A percentile compares a stretch with the other conserved stretches of the same genome.
phyloP scores from a whole-genome alignment of 441 rosid species.

The Hura crepitans region DNA sequence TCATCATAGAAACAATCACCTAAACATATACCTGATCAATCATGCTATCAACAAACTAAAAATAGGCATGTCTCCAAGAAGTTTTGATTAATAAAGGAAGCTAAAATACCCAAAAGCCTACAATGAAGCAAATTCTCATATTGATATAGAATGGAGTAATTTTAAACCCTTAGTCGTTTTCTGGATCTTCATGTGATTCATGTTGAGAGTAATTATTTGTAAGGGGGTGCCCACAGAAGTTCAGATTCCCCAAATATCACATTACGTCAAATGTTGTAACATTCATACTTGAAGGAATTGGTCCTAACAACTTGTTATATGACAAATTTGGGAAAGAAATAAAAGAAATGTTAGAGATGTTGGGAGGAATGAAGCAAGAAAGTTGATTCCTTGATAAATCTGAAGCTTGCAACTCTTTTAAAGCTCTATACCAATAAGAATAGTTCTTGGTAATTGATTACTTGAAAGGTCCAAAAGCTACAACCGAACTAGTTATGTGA shows the following conservation, averaged over 20 bases:
- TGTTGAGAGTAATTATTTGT: neutral
- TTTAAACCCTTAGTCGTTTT: too few relatives aligned
- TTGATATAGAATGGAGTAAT: too few relatives aligned
- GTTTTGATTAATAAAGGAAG: neutral
- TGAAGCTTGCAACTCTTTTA: neutral
- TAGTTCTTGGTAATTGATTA: neutral
- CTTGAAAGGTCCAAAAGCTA: neutral
- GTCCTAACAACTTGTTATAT: too few relatives aligned
- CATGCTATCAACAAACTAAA: neutral
- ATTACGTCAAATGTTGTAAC: constrained; percentile 15
- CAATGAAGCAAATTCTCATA: too few relatives aligned
- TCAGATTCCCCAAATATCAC: constrained; percentile 14
- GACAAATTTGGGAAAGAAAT: neutral
- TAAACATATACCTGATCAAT: neutral
- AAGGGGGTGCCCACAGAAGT: constrained; percentile 31
- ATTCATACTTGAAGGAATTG: neutral
- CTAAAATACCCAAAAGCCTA: constrained; percentile 21
- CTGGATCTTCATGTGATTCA: neutral
- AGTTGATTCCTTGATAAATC: constrained; percentile 5
- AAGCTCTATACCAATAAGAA: neutral
- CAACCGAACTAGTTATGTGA: neutral
- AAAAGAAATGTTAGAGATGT: neutral
- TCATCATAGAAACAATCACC: neutral
- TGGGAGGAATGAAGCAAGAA: neutral
- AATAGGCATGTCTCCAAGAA: constrained; percentile 8